Conservation (phyloP, 2,329 filamentous ascomycete species). For the Basipetospora chlamydospora region DNA sequence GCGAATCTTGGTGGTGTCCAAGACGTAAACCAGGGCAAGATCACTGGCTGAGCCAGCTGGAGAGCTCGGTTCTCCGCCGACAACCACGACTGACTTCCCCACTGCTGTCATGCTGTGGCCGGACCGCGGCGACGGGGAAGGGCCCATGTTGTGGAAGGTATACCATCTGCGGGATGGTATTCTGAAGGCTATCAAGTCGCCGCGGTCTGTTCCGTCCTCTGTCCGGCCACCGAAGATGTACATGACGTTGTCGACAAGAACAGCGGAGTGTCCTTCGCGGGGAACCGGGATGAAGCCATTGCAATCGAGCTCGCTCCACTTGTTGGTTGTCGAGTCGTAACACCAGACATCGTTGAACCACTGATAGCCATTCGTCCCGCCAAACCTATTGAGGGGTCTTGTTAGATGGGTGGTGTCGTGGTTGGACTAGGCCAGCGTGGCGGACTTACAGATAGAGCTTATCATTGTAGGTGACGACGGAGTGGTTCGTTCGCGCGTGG, state of each 20-base stretch:
- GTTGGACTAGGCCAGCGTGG: too few species aligned
- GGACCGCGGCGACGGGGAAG: conserved; percentile 81
- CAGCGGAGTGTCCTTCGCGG: conserved; percentile 85
- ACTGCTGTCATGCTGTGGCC: conserved; percentile 97
- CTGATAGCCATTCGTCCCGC: conserved; percentile 84
- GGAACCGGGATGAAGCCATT: conserved; percentile 94
- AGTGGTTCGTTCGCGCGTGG: conserved; percentile 86
- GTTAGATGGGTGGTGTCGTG: too few species aligned
- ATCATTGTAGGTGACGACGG: conserved; percentile 81
- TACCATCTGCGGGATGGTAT: conserved; percentile 83
- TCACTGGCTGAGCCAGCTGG: conserved; percentile 69
- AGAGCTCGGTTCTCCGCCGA: conserved; percentile 89
- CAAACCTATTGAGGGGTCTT: conserved; percentile 57
- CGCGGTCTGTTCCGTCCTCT: conserved; percentile 81
- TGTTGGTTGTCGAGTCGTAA: conserved; percentile 71
- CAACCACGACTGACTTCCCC: conserved; percentile 79
- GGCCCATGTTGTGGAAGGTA: conserved; percentile 99
- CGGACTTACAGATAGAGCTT: conserved; percentile 73
- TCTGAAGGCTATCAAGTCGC: conserved; percentile 71
- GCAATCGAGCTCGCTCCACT: conserved; percentile 82
- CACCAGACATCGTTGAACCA: conserved; percentile 99
- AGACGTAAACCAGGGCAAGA: conserved; percentile 73
- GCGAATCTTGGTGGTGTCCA: conserved; percentile 91
- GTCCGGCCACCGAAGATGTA: conserved; percentile 96
- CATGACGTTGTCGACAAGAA: conserved; percentile 95